Evolutionary conservation across 2,329 filamentous ascomycete species (phyloP).

Genomic region (Macrophomina phaseolina): DNA sequence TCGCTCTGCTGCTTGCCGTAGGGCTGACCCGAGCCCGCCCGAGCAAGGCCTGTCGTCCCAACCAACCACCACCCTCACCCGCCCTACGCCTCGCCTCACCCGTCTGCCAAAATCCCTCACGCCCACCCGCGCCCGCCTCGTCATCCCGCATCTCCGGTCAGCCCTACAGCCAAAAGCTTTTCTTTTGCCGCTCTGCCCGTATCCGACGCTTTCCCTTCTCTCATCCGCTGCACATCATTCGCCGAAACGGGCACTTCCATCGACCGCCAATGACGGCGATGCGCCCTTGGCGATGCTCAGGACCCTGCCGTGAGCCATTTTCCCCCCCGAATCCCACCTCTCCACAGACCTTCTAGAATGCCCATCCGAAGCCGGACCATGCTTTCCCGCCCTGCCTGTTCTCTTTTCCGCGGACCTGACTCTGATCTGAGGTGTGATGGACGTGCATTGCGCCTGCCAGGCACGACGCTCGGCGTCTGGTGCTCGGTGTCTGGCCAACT

Average conservation of each 20-base stretch:
- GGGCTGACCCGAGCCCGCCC: constrained; percentile 19
- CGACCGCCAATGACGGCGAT: neutral
- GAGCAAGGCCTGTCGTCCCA: neutral
- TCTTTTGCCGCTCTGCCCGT: neutral
- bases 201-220: neutral
- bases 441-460: neutral
- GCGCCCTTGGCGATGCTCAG: constrained; percentile 5
- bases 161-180: constrained; percentile 4
- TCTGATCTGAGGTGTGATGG: neutral
- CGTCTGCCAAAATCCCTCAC: constrained; percentile 18
- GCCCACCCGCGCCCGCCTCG: neutral
- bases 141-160: constrained; percentile 20
- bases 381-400: neutral
- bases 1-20: neutral
- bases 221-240: constrained; percentile 18
- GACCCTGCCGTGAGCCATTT: constrained; percentile 16
- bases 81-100: too few species aligned
- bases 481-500: neutral
- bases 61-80: neutral
- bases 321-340: neutral
- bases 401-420: constrained; percentile 4
- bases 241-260: neutral
- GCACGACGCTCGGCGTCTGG: neutral
- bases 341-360: constrained; percentile 10
- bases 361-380: neutral